These are phyloP conservation scores for Trametes versicolor DNA, from an alignment of 1,284 basidiomycete genomes.

Conservation along the genomic window DNA sequence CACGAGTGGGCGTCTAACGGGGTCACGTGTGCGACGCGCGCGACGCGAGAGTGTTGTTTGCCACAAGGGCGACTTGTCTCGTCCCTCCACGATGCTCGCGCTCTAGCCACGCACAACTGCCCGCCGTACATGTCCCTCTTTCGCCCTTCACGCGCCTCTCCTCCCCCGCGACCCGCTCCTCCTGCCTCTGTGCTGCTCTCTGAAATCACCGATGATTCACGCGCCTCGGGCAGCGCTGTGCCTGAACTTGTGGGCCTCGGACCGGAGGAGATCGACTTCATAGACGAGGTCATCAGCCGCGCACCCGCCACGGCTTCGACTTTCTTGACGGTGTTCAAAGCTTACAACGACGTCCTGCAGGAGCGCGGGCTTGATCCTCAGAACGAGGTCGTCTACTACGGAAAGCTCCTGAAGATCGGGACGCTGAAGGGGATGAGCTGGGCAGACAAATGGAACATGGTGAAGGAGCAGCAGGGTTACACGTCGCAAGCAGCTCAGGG, in stretches of 20 bases:
- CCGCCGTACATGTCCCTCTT: constrained; percentile 42
- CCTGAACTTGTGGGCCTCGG: constrained; percentile 70
- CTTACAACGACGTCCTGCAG: constrained; percentile 79
- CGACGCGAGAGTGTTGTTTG: constrained; percentile 26
- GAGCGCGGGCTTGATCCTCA: constrained; percentile 80
- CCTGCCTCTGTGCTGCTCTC: constrained; percentile 35
- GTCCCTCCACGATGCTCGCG: constrained; percentile 19
- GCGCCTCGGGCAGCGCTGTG: constrained; percentile 55
- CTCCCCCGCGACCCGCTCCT: constrained; percentile 39
- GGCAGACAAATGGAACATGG: constrained; percentile 78
- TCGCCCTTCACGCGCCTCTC: constrained; percentile 43
- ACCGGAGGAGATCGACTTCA: constrained; percentile 68
- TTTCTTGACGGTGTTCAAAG: constrained; percentile 81
- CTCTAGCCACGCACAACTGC: constrained; percentile 14
- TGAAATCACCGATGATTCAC: constrained; percentile 53
- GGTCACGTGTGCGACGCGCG: constrained; percentile 35
- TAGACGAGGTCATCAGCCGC: constrained; percentile 76
- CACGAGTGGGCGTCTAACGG: constrained; percentile 7
- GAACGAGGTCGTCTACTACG: constrained; percentile 81
- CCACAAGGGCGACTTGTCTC: constrained; percentile 17
- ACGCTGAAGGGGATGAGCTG: constrained; percentile 79
- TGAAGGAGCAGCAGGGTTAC: constrained; percentile 68
- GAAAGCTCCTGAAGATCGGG: constrained; percentile 80
- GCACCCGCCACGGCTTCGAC: constrained; percentile 72
- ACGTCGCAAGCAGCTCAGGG: constrained; percentile 25